phyloP scores from a whole-genome alignment of 805 yeast genomes.

The Nakazawaea anatomiae region DNA sequence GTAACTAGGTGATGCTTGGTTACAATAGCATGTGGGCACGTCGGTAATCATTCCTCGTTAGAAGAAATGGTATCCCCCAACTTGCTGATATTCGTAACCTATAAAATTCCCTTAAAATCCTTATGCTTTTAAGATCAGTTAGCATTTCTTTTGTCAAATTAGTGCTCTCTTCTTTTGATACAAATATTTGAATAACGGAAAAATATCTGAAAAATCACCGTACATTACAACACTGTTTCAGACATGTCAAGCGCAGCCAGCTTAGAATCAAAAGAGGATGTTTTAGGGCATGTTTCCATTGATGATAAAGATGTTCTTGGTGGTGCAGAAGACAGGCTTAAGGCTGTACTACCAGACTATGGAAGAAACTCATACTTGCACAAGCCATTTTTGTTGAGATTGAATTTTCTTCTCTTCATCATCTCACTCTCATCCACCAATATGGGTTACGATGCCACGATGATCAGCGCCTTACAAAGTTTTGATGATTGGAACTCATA shows the following conservation, averaged over 20 bases:
- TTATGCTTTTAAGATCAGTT: too few relatives aligned
- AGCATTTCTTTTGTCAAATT: too few relatives aligned
- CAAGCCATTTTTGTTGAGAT: conserved; percentile 19
- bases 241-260: neutral
- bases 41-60: too few relatives aligned
- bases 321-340: conserved; percentile 14
- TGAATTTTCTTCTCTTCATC: conserved; percentile 32
- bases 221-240: too few relatives aligned
- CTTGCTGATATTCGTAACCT: too few relatives aligned
- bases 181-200: too few relatives aligned
- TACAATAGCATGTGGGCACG: too few relatives aligned
- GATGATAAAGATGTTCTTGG: neutral
- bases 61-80: too few relatives aligned
- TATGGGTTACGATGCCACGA: conserved; percentile 36
- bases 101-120: too few relatives aligned
- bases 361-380: conserved; percentile 4
- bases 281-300: conserved; percentile 16
- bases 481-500: conserved; percentile 32
- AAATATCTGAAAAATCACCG: too few relatives aligned
- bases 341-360: conserved; percentile 5
- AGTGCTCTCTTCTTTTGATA: too few relatives aligned
- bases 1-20: too few relatives aligned
- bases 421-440: conserved; percentile 39
- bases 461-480: conserved; percentile 46
- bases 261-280: neutral